A percentile compares a stretch with the other conserved stretches of the same genome.
These are phyloP conservation scores for Colletotrichum sp. DNA, from an alignment of 2,329 filamentous ascomycete species.

Conservation along the genomic window DNA sequence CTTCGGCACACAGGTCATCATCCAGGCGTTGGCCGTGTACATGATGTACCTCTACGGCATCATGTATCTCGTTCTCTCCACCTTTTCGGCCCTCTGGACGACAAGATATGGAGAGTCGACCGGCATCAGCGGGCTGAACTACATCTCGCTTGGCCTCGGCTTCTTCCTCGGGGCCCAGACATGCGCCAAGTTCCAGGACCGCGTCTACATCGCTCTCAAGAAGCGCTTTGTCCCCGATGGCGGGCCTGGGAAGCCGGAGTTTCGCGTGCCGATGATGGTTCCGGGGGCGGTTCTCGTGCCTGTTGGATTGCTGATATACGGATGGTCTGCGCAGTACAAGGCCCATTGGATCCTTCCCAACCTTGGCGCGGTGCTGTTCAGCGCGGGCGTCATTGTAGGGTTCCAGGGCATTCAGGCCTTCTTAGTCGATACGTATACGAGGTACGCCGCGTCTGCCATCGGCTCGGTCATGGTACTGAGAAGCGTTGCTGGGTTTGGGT, in stretches of 20 bases:
- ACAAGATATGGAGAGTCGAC: slow-evolving; percentile 46
- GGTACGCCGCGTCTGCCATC: slow-evolving; percentile 50
- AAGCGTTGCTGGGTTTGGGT: slow-evolving; percentile 54
- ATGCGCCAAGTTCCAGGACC: slow-evolving; percentile 50
- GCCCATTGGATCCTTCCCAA: slow-evolving; percentile 52
- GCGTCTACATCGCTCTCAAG: slow-evolving; percentile 48
- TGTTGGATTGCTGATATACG: slow-evolving; percentile 49
- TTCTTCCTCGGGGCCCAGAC: slow-evolving; percentile 52
- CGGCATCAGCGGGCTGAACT: slow-evolving; percentile 51
- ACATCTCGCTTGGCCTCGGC: slow-evolving; percentile 53
- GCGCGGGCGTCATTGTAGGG: slow-evolving; percentile 41
- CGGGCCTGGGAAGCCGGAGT: slow-evolving; percentile 43
- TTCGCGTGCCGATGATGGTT: slow-evolving; percentile 46
- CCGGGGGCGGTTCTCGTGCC: slow-evolving; percentile 45
- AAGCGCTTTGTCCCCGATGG: slow-evolving; percentile 39
- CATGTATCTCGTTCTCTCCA: slow-evolving; percentile 55
- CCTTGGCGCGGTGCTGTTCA: slow-evolving; percentile 44
- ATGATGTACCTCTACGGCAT: slow-evolving; percentile 46
- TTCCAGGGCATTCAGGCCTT: slow-evolving; percentile 53
- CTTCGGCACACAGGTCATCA: slow-evolving; percentile 49
- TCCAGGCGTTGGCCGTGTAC: slow-evolving; percentile 49
- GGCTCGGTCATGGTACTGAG: slow-evolving; percentile 49
- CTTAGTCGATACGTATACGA: slow-evolving; percentile 51
- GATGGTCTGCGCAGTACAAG: slow-evolving; percentile 47
- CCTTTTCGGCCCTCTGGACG: slow-evolving; percentile 51